Base-by-base conservation (phyloP, 345 rosid genomes). In the Ceriops tagal region DNA sequence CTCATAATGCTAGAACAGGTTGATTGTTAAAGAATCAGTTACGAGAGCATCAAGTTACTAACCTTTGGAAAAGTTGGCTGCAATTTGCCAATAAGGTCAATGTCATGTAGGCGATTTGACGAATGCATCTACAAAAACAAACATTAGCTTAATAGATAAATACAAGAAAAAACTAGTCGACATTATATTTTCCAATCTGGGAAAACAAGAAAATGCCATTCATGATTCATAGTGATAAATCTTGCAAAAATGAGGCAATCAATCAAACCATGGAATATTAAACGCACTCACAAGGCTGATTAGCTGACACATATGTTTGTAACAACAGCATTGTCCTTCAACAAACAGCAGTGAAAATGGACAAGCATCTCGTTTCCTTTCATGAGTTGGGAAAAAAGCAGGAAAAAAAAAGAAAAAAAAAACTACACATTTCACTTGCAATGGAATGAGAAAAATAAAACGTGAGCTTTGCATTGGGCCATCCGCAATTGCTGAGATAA, bases 51-150 rank as follows among this genome's bases (percentile, higher is more conserved):
- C 22, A 58, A 13, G 57, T 52, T 70, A 64, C 75, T 53, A 82
- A 88, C 93, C 91, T 85, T 84, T 59, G 87, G 73, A 75, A 88
- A 73, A 10, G 79, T 78, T 53, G 88, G 92, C 52, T 71, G 81
- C 64, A 85, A 57, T 64, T 79, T 80, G 18, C 71, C 58, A 43
- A 88, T 77, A 56, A 83, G 77, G 37, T 88, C 83, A 56, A 83
- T 77, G 37, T 88, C 82, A 64, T 83, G 70, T 18, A 85, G 79
- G n/a, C 80, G 86, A 69, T 60, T 73, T 0, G 84, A 71, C 59
- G 68, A 78, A 72, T 80, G 84, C 67, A 73, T 83, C 97, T 88
- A 76, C 71, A 67, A 71, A 75, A 68, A 10, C 21, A 30, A 35
- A 43, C 16, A 71, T 32, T 21, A 5, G 18, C 57, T n/a, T 8